Base-by-base conservation (phyloP, 371 early-diverging fungal species). In the Lichtheimia corymbifera region DNA sequence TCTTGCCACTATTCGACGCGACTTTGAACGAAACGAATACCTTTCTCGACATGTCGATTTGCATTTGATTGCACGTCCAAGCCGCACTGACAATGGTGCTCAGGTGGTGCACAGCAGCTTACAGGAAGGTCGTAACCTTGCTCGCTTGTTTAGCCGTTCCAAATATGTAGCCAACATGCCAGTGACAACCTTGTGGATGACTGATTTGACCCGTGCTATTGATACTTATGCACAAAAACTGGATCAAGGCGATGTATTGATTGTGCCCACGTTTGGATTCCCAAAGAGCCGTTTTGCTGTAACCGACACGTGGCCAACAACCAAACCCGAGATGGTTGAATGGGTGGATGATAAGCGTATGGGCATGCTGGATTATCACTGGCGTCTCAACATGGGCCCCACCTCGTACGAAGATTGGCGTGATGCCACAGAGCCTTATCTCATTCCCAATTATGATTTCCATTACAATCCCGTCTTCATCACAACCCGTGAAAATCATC, bases 61-160 rank as follows among this genome's bases (percentile, higher is more conserved):
- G 3, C 85, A 85, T 63, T 62, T 85, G 9, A 61, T 85, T 25
- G 68, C 77, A 17, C 79, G 75, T 7, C 80, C 80, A 15, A 58
- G 55, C 5, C 66, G 67, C 25, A 28, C 50, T 22, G 51, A 40
- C 17, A 55, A 49, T 15, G 55, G 55, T 15, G 51, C 35, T 40
- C 20, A 30, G 2, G 43, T 71, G 40, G 78, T 74, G 35, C 56
- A 78, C 42, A 66, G 64, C 4, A 58, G 70, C 15, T 63, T 63
- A 15, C 77, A 77, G 56, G 65, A 67, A 12, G 77, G 77, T 15
- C 72, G 83, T 12, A 84, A 84, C 55, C 14, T 84, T 24, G 83
- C 83, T n/a, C 73, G 85, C n/a, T 70, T 85, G 27, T 85, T 85
- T 53, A 77, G 82, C 58, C 77, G 83, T 17, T 71, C 82, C 12